phyloP scores from a whole-genome alignment of 192 early-diverging fungal genomes.

The Backusella parvicylindrica region DNA sequence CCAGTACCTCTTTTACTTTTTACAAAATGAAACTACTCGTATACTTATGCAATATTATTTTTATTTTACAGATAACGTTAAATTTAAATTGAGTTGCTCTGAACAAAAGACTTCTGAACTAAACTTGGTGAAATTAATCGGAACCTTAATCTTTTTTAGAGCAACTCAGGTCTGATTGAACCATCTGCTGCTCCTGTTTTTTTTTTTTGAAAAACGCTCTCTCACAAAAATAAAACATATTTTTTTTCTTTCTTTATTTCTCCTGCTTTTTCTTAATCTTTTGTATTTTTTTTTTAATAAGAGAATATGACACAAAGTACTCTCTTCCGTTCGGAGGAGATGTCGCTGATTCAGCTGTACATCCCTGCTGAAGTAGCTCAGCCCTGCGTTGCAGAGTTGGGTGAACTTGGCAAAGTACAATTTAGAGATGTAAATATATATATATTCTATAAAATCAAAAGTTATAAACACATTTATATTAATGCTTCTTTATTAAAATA shows the following conservation, averaged over 20 bases:
- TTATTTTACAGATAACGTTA: too few species aligned
- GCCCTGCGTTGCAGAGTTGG: constrained; percentile 88
- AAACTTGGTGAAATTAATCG: too few species aligned
- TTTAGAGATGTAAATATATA: constrained; percentile 81
- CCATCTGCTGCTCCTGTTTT: too few species aligned
- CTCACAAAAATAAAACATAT: neutral
- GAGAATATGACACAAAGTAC: constrained; percentile 42
- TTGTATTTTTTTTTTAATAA: neutral
- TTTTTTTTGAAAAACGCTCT: too few species aligned
- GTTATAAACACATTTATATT: too few species aligned
- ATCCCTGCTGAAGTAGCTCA: constrained; percentile 93
- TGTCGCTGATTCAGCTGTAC: constrained; percentile 94
- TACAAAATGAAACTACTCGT: too few species aligned
- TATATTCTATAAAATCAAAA: neutral
- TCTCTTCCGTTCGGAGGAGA: constrained; percentile 91
- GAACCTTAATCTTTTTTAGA: too few species aligned
- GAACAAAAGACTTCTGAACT: too few species aligned
- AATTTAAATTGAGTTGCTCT: too few species aligned
- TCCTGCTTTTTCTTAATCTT: neutral
- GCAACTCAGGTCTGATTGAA: too few species aligned
- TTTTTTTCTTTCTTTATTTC: neutral
- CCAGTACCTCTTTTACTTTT: too few species aligned
- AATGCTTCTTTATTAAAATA: neutral
- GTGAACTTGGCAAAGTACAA: constrained; percentile 91
- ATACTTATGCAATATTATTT: too few species aligned